Conservation (phyloP, 2,329 filamentous ascomycete genomes). For the Alternaria arbusti region DNA sequence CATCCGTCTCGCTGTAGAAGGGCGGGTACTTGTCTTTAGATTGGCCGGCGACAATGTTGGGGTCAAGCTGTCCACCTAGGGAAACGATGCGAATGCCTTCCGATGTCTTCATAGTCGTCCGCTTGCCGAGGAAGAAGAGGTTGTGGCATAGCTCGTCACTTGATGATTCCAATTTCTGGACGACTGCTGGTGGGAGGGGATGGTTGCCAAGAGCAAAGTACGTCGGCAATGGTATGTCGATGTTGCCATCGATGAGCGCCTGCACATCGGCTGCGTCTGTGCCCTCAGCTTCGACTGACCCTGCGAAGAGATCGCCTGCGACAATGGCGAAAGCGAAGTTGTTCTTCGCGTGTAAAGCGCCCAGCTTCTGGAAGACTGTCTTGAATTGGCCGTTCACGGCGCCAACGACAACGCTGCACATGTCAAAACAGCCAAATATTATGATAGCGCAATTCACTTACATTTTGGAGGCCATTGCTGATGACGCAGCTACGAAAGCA, state of each 20-base stretch:
- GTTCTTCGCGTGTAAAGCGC: conserved; percentile 83
- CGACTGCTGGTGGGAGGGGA: conserved; percentile 72
- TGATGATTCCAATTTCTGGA: conserved; percentile 75
- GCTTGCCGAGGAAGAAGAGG: conserved; percentile 83
- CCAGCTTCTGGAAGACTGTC: conserved; percentile 78
- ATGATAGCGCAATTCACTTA: conserved; percentile 25
- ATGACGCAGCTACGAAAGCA: background rate
- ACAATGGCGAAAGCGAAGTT: conserved; percentile 85
- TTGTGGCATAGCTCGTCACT: conserved; percentile 82
- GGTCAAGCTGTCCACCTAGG: conserved; percentile 75
- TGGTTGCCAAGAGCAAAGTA: conserved; percentile 86
- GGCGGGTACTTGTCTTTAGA: conserved; percentile 78
- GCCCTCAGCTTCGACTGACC: conserved; percentile 51
- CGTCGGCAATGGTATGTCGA: conserved; percentile 78
- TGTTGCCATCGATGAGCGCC: conserved; percentile 73
- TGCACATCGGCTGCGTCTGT: conserved; percentile 66
- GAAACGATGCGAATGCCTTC: conserved; percentile 89
- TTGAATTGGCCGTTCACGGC: conserved; percentile 80
- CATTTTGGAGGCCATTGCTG: conserved; percentile 64
- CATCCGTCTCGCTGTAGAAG: conserved; percentile 78
- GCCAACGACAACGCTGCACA: conserved; percentile 77
- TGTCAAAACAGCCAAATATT: conserved; percentile 9
- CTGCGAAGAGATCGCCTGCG: conserved; percentile 80
- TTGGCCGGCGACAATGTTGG: conserved; percentile 65
- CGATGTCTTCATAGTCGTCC: conserved; percentile 84